A percentile compares a stretch with the other conserved stretches of the same genome.
Evolutionary conservation across 768 basidiomycete genomes (phyloP).

Genomic region (Leccinellum albellum): DNA sequence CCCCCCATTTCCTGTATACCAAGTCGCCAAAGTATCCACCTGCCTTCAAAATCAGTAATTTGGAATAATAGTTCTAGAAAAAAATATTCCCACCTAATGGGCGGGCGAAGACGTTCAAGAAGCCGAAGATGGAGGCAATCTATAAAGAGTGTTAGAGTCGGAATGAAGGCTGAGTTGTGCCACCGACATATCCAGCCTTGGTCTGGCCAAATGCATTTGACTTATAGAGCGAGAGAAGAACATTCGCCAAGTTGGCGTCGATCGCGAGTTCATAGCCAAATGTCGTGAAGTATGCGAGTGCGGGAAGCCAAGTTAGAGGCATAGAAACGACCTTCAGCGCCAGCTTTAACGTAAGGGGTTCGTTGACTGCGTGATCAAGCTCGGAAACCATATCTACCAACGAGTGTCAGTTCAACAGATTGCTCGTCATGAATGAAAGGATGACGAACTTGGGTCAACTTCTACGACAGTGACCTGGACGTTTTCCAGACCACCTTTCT

Average conservation of each 20-base stretch:
- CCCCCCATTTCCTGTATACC: slow-evolving; percentile 40
- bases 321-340: slow-evolving; percentile 34
- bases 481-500: slow-evolving; percentile 24
- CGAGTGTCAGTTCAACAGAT: not conserved
- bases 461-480: slow-evolving; percentile 13
- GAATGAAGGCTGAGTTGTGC: slow-evolving; percentile 16
- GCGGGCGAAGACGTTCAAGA: slow-evolving; percentile 50
- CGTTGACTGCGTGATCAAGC: slow-evolving; percentile 44
- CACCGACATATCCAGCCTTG: slow-evolving; percentile 50
- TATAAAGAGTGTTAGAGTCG: slow-evolving; percentile 5
- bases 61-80: not conserved
- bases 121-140: slow-evolving; percentile 36
- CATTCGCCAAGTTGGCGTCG: slow-evolving; percentile 49
- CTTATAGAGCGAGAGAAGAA: slow-evolving; percentile 40
- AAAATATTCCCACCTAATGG: slow-evolving; percentile 33
- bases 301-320: slow-evolving; percentile 54
- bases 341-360: slow-evolving; percentile 36
- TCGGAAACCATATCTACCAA: slow-evolving; percentile 26
- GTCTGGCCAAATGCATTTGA: slow-evolving; percentile 41
- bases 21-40: slow-evolving; percentile 47
- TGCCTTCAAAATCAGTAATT: not conserved
- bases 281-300: slow-evolving; percentile 49
- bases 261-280: slow-evolving; percentile 59
- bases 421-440: not conserved
- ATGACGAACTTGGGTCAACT: not conserved